Percentiles rank a stretch among this genome's conserved stretches.
phyloP scores from a whole-genome alignment of 1,139 yeast species.

The Blastobotrys niveus region DNA sequence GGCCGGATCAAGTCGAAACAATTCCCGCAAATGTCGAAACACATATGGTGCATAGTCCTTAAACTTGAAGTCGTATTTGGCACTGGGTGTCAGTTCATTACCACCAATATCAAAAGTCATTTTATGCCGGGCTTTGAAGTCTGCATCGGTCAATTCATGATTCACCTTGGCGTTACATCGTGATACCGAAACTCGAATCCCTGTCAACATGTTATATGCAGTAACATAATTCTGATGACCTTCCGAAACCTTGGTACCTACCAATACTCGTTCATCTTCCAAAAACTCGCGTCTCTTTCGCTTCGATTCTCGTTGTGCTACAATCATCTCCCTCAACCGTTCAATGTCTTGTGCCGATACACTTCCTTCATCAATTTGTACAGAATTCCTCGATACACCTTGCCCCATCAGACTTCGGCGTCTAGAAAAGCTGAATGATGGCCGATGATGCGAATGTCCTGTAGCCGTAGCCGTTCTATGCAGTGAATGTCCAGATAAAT shows the following conservation, averaged over 20 bases:
- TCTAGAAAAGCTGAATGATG: constrained; percentile 26
- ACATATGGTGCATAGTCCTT: constrained; percentile 96
- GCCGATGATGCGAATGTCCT: constrained; percentile 18
- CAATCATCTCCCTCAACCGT: constrained; percentile 28
- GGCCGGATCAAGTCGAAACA: constrained; percentile 89
- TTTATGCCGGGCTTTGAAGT: constrained; percentile 68
- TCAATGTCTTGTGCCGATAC: constrained; percentile 26
- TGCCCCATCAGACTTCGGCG: constrained; percentile 21
- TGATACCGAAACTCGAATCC: constrained; percentile 91
- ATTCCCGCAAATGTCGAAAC: constrained; percentile 71
- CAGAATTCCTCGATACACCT: constrained; percentile 13
- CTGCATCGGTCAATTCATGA: constrained; percentile 62
- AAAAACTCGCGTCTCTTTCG: constrained; percentile 40
- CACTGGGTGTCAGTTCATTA: constrained; percentile 83
- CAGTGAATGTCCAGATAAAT: constrained; percentile 8
- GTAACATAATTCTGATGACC: constrained; percentile 91
- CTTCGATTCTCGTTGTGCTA: constrained; percentile 41
- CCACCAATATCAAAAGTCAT: constrained; percentile 85
- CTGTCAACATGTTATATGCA: constrained; percentile 96
- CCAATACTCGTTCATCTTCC: constrained; percentile 60
- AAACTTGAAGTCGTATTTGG: constrained; percentile 92
- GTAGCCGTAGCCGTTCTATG: constrained; percentile 11
- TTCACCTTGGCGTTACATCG: constrained; percentile 78
- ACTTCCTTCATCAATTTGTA: constrained; percentile 16
- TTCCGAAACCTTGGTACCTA: constrained; percentile 79